A percentile compares a stretch with the other conserved stretches of the same genome.
Conservation (phyloP, 2,329 filamentous ascomycete genomes). For the Claviceps sorghi region DNA sequence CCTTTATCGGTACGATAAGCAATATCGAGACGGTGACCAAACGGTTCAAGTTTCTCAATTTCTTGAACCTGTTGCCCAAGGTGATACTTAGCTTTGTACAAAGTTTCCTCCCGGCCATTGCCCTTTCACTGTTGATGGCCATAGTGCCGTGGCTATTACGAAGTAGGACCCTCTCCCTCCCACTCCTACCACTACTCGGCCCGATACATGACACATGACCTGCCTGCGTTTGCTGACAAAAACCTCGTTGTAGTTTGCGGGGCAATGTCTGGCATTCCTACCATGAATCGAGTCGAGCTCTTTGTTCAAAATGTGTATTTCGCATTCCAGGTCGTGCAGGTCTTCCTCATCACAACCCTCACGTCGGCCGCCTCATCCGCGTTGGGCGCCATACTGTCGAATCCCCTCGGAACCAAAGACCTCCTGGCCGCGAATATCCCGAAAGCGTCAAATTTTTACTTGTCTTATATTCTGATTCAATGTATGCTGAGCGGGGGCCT, state of each 20-base stretch:
- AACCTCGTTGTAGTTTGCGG: constrained; percentile 45
- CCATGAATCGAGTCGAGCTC: constrained; percentile 64
- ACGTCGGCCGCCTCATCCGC: constrained; percentile 66
- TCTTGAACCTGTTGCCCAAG: constrained; percentile 54
- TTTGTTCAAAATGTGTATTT: constrained; percentile 90
- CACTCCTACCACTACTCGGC: background rate
- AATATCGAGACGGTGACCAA: constrained; percentile 60
- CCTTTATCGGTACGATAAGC: constrained; percentile 69
- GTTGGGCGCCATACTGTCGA: constrained; percentile 42
- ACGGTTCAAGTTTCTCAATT: constrained; percentile 56
- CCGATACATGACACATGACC: background rate
- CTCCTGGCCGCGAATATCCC: constrained; percentile 65
- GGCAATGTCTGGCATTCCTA: constrained; percentile 65
- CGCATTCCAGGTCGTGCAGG: constrained; percentile 76
- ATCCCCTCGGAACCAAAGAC: constrained; percentile 46
- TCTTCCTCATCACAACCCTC: constrained; percentile 77
- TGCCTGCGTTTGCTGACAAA: constrained; percentile 7
- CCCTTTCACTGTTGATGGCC: constrained; percentile 72
- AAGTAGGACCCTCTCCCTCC: constrained; percentile 14
- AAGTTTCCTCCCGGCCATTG: constrained; percentile 66
- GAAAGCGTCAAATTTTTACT: constrained; percentile 81
- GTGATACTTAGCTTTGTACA: constrained; percentile 70
- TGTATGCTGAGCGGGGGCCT: constrained; percentile 66
- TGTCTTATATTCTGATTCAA: constrained; percentile 86
- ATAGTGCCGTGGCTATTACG: constrained; percentile 72